phyloP scores from a whole-genome alignment of 2,329 filamentous ascomycete species.

The Apiospora hydei region DNA sequence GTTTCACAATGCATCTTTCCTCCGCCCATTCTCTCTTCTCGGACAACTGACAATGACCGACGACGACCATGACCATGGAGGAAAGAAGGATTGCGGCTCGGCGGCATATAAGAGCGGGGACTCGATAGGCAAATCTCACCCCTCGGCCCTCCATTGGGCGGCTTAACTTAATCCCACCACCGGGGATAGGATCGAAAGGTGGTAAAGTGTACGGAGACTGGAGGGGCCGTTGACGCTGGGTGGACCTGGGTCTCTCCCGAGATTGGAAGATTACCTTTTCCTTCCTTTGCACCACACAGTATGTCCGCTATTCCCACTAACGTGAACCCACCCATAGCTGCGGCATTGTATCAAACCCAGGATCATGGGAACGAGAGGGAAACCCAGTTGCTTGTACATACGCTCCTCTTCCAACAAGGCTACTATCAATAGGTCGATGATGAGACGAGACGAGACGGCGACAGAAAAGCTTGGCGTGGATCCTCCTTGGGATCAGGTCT shows the following conservation, averaged over 20 bases:
- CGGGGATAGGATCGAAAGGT: background rate
- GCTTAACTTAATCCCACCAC: constrained; percentile 9
- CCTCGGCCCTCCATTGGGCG: background rate
- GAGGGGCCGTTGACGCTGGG: background rate
- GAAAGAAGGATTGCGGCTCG: background rate
- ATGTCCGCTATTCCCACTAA: constrained; percentile 1
- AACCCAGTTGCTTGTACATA: background rate
- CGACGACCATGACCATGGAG: background rate
- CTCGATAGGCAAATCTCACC: background rate
- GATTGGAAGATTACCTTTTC: constrained; percentile 21
- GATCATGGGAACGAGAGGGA: background rate
- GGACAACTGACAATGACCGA: background rate
- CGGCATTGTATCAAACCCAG: background rate
- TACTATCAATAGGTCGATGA: background rate
- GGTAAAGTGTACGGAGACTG: background rate
- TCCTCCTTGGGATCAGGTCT: constrained; percentile 6
- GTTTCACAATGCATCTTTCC: background rate
- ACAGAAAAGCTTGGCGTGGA: constrained; percentile 22
- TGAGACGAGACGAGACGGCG: constrained; percentile 23
- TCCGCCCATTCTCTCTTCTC: background rate
- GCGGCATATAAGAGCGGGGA: constrained; percentile 2
- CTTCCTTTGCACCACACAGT: constrained; percentile 1
- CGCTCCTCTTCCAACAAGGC: background rate
- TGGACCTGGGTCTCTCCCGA: background rate
- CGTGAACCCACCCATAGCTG: background rate